phyloP scores from a whole-genome alignment of 208 protist genomes.

The Polymyxa betae region DNA sequence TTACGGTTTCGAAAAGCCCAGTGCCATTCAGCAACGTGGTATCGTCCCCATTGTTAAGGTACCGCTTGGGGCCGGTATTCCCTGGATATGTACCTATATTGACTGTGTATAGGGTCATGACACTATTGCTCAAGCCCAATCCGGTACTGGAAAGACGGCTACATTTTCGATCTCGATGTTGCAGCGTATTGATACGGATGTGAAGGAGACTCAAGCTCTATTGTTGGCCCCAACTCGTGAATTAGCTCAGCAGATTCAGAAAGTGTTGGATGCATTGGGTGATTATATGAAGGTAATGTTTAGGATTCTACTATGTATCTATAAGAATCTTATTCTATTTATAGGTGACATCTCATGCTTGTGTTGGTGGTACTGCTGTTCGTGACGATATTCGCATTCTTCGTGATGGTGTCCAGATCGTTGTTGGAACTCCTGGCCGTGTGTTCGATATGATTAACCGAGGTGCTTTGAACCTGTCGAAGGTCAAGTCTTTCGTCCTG shows the following conservation, averaged over 20 bases:
- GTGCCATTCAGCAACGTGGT: slow-evolving; percentile 96
- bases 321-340: slow-evolving; percentile 86
- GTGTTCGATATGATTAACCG: slow-evolving; percentile 90
- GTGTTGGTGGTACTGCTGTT: slow-evolving; percentile 90
- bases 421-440: slow-evolving; percentile 75
- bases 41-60: slow-evolving; percentile 93
- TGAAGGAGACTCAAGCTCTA: slow-evolving; percentile 88
- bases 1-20: slow-evolving; percentile 94
- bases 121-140: slow-evolving; percentile 94
- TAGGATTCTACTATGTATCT: slow-evolving; percentile 73
- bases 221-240: slow-evolving; percentile 96
- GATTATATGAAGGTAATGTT: slow-evolving; percentile 88
- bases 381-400: slow-evolving; percentile 91
- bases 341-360: slow-evolving; percentile 67
- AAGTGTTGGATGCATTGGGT: slow-evolving; percentile 84
- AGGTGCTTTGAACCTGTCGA: slow-evolving; percentile 76
- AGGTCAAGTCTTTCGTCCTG: slow-evolving; percentile 90
- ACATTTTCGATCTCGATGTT: slow-evolving; percentile 88
- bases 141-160: slow-evolving; percentile 96
- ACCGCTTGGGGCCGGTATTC: not conserved
- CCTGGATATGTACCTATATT: not conserved
- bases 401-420: slow-evolving; percentile 86
- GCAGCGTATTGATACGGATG: slow-evolving; percentile 77
- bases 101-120: slow-evolving; percentile 74
- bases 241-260: slow-evolving; percentile 93